Base-by-base conservation (phyloP, 352 stramenopile species). In the Phytophthora citrophthora region DNA sequence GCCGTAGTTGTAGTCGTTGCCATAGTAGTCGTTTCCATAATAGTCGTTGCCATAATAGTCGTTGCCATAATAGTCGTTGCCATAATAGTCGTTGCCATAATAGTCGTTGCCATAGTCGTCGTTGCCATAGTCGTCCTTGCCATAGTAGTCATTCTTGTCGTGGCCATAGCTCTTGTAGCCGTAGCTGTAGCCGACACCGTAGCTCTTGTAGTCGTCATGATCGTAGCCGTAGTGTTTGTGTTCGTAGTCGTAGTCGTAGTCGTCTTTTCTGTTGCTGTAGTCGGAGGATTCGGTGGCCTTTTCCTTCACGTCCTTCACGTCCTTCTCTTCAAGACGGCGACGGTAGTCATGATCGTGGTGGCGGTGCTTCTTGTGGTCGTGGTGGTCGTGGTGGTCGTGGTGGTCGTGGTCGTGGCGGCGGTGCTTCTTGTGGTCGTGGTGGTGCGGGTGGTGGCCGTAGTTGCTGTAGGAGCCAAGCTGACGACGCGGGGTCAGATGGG, bases 401-500 rank as follows among this genome's bases (percentile, higher is more conserved):
- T n/a, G 36, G 47, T 36, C 7, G 24, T 70, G 58, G 45, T 60
- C 46, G 39, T 64, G 49, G 24, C 11, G 41, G 43, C 46, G 18
- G 29, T 59, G 20, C 11, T 64, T 31, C n/a, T 16, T 12, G 32
- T n/a, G 40, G 10, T 29, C 40, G 15, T 55, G 55, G 49, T 52
- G 36, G 24, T 64, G 34, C 23, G 13, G 39, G 15, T 57, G n/a
- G 10, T 58, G 47, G 29, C 32, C 45, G 29, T 74, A 40, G 48
- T 62, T 34, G n/a, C 66, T 52, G n/a, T 67, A 50, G 6, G 38
- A 34, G 44, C 57, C 54, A 15, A 63, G 41, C 18, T 56, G 40
- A 13, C 57, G 49, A 27, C 40, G 52, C 18, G 52, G 18, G 3
- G 48, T 20, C 18, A 59, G 18, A 34, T 38, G 34, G 13, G 34